These are phyloP conservation scores for Primulina huaijiensis DNA, from an alignment of 257 asterid species.

Conservation along the genomic window DNA sequence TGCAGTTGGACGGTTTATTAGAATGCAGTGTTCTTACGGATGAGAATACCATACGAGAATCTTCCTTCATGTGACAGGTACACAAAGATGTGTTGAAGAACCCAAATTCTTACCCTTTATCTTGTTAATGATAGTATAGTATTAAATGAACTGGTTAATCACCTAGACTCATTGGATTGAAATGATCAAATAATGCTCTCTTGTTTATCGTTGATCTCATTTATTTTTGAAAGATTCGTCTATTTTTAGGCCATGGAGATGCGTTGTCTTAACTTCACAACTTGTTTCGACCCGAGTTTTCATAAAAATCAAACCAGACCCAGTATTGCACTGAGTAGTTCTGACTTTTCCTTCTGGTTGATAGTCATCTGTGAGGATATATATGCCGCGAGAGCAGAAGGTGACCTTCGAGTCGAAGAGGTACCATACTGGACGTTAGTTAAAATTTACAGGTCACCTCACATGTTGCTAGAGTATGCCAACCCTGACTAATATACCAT, in stretches of 20 bases:
- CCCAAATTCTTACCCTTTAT: constrained; percentile 6
- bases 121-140: too few species aligned
- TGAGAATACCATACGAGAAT: constrained; percentile 98
- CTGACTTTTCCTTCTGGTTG: constrained; percentile 43
- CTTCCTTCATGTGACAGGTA: constrained; percentile 99
- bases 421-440: constrained; percentile 92
- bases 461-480: constrained; percentile 91
- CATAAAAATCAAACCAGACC: background rate
- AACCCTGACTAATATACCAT: constrained; percentile 53
- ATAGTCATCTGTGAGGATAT: constrained; percentile 96
- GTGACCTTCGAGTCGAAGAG: constrained; percentile 95
- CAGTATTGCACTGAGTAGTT: background rate
- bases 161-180: background rate
- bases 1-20: constrained; percentile 96
- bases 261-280: too few species aligned
- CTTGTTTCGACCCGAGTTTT: background rate
- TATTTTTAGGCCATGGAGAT: background rate
- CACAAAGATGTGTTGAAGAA: background rate
- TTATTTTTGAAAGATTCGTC: background rate
- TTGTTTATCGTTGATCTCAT: background rate
- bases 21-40: constrained; percentile 95
- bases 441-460: constrained; percentile 95
- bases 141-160: background rate
- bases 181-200: background rate
- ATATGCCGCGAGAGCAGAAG: constrained; percentile 98